These are phyloP conservation scores for Aspergillus eucalypticola DNA, from an alignment of 2,329 filamentous ascomycete species.

Conservation along the genomic window DNA sequence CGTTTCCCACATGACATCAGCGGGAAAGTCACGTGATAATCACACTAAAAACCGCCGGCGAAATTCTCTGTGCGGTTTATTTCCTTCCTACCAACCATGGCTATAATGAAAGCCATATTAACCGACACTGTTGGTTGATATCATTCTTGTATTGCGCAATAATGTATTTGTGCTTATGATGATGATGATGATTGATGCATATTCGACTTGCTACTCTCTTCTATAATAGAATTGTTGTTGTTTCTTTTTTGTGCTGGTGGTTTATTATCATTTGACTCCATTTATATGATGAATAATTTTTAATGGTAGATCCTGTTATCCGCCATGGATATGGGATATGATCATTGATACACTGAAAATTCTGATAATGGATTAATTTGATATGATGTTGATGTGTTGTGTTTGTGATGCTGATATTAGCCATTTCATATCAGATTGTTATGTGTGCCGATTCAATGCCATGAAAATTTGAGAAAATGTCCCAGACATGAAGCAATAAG, in stretches of 20 bases:
- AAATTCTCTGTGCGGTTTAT: not conserved
- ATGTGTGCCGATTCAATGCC: not conserved
- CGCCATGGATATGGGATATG: conserved; percentile 38
- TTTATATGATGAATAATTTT: conserved; percentile 38
- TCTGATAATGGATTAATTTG: conserved; percentile 32
- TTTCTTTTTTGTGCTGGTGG: not conserved
- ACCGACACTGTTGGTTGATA: not conserved
- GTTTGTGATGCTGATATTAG: not conserved
- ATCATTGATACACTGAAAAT: conserved; percentile 46
- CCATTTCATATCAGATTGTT: not conserved
- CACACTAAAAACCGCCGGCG: conserved; percentile 1
- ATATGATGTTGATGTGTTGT: not conserved
- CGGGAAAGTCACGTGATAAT: not conserved
- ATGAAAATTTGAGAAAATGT: not conserved
- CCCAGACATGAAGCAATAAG: not conserved
- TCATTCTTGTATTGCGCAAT: not conserved
- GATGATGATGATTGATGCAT: not conserved
- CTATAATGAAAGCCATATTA: not conserved
- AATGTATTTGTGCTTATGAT: not conserved
- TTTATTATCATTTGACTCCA: conserved; percentile 6
- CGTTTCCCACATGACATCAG: not conserved
- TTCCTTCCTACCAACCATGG: not conserved
- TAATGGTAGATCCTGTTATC: conserved; percentile 33
- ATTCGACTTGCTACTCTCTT: not conserved
- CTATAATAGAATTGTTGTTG: not conserved